Percentiles rank a stretch among this genome's conserved stretches.
Evolutionary conservation across 2,329 filamentous ascomycete species (phyloP).

Genomic region (Neonectria punicea): DNA sequence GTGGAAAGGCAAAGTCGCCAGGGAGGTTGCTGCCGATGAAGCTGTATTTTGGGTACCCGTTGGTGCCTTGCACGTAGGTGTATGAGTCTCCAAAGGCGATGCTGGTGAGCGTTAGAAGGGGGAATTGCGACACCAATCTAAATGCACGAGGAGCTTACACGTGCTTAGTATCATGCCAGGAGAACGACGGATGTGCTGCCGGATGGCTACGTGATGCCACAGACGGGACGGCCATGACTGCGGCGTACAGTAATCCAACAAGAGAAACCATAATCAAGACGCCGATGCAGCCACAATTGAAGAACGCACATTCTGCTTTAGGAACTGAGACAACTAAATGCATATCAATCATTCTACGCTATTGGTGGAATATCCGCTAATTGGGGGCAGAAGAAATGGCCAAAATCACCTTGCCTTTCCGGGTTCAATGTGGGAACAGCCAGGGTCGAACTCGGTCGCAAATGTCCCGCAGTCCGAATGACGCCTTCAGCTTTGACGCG

Average conservation of each 20-base stretch:
- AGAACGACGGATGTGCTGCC: not conserved
- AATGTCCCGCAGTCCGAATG: not conserved
- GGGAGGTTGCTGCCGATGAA: constrained; percentile 21
- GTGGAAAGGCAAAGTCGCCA: constrained; percentile 16
- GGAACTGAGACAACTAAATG: not conserved
- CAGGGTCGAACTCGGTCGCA: not conserved
- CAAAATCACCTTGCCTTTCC: not conserved
- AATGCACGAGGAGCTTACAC: not conserved
- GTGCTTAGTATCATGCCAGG: not conserved
- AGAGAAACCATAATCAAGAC: not conserved
- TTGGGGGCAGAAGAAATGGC: not conserved
- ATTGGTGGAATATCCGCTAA: not conserved
- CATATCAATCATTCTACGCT: not conserved
- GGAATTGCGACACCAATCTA: fast-evolving
- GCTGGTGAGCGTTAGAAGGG: not conserved
- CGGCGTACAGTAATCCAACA: not conserved
- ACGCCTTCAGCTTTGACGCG: not conserved
- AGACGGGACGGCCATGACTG: not conserved
- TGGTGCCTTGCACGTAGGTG: constrained; percentile 21
- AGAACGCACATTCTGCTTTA: not conserved
- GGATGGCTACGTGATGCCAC: not conserved
- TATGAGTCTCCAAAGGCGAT: constrained; percentile 25
- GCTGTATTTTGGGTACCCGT: constrained; percentile 20
- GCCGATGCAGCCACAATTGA: not conserved
- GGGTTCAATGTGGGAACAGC: not conserved